A percentile compares a stretch with the other conserved stretches of the same genome.
These are phyloP conservation scores for Isoetes taiwanensis DNA, from an alignment of 75 land plant species.

Conservation along the genomic window DNA sequence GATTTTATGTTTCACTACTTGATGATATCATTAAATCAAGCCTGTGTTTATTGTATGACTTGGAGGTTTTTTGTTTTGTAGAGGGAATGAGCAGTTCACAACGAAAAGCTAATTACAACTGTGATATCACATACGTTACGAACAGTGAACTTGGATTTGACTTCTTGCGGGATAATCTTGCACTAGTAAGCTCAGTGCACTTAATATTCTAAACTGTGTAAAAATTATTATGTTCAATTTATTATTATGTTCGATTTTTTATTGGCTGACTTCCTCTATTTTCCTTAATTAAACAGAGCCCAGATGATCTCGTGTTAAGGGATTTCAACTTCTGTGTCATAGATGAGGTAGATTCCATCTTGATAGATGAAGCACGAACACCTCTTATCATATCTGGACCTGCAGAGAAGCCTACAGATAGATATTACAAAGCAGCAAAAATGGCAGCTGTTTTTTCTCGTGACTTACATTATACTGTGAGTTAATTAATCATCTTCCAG, in stretches of 20 bases:
- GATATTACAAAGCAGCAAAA: slow-evolving; percentile 95
- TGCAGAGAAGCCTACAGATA: slow-evolving; percentile 96
- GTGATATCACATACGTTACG: slow-evolving; percentile 95
- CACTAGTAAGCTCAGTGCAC: slow-evolving; percentile 59
- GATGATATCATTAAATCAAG: too few species aligned
- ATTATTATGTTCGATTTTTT: too few species aligned
- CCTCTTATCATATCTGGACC: slow-evolving; percentile 98
- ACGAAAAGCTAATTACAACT: slow-evolving; percentile 70
- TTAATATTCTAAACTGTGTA: background rate
- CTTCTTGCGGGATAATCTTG: slow-evolving; percentile 92
- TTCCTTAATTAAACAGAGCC: slow-evolving; percentile 36
- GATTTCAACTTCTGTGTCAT: slow-evolving; percentile 88
- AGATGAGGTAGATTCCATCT: slow-evolving; percentile 98
- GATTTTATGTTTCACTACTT: too few species aligned
- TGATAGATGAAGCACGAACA: slow-evolving; percentile 99
- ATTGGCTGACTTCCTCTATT: too few species aligned
- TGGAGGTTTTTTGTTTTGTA: slow-evolving; percentile 35
- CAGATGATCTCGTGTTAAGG: slow-evolving; percentile 84
- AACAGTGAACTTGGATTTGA: slow-evolving; percentile 99
- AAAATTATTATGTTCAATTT: too few species aligned
- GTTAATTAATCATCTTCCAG: slow-evolving; percentile 10
- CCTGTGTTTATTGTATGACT: too few species aligned
- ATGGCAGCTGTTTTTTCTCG: slow-evolving; percentile 81
- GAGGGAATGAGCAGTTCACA: slow-evolving; percentile 93
- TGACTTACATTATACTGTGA: slow-evolving; percentile 94